A percentile compares a stretch with the other conserved stretches of the same genome.
phyloP scores from a whole-genome alignment of 805 yeast species.

The Wickerhamiella occidentalis region DNA sequence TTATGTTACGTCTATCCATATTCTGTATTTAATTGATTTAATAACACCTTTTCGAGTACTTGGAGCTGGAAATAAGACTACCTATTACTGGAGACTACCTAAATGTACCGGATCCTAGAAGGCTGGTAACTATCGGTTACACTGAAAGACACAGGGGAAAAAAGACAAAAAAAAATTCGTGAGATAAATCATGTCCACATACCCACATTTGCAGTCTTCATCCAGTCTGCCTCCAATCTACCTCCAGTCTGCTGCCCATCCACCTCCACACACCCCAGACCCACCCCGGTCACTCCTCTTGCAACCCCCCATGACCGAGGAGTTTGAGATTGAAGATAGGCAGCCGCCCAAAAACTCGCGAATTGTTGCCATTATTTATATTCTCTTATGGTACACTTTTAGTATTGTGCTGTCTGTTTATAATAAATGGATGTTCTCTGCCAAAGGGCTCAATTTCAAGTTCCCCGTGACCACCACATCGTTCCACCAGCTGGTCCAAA shows the following conservation, averaged over 20 bases:
- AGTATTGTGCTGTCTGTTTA: constrained; percentile 37
- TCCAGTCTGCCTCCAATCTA: too few relatives aligned
- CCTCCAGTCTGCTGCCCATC: too few relatives aligned
- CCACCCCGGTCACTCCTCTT: neutral
- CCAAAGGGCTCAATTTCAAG: constrained; percentile 54
- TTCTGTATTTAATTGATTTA: too few relatives aligned
- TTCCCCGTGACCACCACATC: constrained; percentile 80
- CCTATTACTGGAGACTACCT: too few relatives aligned
- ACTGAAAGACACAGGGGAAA: too few relatives aligned
- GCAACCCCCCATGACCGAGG: neutral
- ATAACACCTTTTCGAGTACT: too few relatives aligned
- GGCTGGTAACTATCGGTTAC: too few relatives aligned
- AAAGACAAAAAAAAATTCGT: too few relatives aligned
- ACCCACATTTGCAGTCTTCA: too few relatives aligned
- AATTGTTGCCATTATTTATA: constrained; percentile 14
- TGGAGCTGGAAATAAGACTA: constrained; percentile 1
- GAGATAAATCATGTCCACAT: too few relatives aligned
- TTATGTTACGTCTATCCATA: too few relatives aligned
- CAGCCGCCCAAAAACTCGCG: neutral
- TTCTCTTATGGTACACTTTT: constrained; percentile 29
- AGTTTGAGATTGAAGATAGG: neutral
- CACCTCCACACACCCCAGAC: neutral
- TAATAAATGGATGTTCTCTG: constrained; percentile 96
- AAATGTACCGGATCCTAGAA: too few relatives aligned
- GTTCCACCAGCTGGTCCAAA: constrained; percentile 65